Base-by-base conservation (phyloP, 2,329 filamentous ascomycete genomes). In the Hypoxylon sp. region DNA sequence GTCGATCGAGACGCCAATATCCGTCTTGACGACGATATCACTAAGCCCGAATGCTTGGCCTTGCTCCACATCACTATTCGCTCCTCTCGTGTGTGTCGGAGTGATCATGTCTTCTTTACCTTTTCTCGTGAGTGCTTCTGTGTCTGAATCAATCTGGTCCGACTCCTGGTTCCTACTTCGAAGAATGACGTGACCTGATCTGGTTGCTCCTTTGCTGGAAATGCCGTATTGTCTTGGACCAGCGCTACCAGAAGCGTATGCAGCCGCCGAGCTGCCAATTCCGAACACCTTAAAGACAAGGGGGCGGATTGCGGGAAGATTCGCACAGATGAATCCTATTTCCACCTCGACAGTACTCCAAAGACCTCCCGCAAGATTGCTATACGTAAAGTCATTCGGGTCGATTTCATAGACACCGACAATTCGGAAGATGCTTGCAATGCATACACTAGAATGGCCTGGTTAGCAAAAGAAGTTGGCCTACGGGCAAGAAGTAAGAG, bases 371-470 rank as follows among this genome's bases (percentile, higher is more conserved):
- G 70, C 70, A 13, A 77, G 71, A 33, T 75, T 77, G 8, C 72
- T 72, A 30, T 73, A 75, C 10, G 71, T 77, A 42, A 77, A 75
- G 35, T 77, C 76, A 11, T 56, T 25, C 6, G 73, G 68, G 44
- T 75, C 64, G 35, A 77, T 75, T 31, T 75, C 54, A 10, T 69
- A 74, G 37, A 77, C 72, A 6, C 74, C 72, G 20, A 75, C 69
- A 53, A 77, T 74, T n/a, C 76, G 75, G 49, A 77, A 73, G 8
- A 77, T 74, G 54, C 76, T 77, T 1, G 76, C 76, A 53, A 77
- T 64, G 20, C 73, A 71, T 14, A 76, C 76, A 59, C 76, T 77
- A 40, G 3, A 25, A 1, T 1, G 17, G 11, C 14, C 10, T 1
- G 53, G 10, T 76, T 46, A 74, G 72, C n/a, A 31, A 53, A 55